Percentiles rank a stretch among this genome's conserved stretches.
phyloP scores from a whole-genome alignment of 169 alveolate species.

The Plasmodium yoelii region DNA sequence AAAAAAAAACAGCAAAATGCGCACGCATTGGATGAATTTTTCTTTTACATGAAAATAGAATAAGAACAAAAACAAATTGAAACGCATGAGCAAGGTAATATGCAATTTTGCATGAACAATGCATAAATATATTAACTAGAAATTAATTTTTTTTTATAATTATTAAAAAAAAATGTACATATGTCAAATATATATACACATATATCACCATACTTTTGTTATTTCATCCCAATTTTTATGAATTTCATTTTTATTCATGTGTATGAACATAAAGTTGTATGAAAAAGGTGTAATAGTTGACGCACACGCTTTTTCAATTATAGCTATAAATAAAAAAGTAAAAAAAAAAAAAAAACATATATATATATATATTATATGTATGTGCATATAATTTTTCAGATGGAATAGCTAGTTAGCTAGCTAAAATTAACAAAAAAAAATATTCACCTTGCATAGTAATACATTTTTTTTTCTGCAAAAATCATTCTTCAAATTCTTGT shows the following conservation, averaged over 20 bases:
- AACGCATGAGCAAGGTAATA: background rate
- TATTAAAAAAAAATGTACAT: background rate
- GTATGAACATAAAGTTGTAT: background rate
- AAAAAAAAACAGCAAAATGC: constrained; percentile 1
- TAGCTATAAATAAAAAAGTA: background rate
- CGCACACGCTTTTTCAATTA: background rate
- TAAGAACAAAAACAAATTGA: constrained; percentile 4
- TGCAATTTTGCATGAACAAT: background rate
- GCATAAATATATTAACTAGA: background rate
- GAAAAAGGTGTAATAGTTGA: background rate
- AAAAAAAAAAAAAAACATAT: too few species aligned
- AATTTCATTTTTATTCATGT: too few species aligned
- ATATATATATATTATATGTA: background rate
- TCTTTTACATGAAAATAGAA: constrained; percentile 5
- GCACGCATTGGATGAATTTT: background rate
- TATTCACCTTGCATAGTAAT: background rate
- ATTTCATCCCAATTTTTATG: background rate
- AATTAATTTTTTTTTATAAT: background rate
- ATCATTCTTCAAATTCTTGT: constrained; percentile 62
- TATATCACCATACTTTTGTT: background rate
- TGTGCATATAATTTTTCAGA: too few species aligned
- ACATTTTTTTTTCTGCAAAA: background rate
- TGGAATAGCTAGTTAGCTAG: background rate
- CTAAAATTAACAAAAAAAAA: background rate
- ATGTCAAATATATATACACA: too few species aligned